Conservation (phyloP, 1,139 yeast genomes). For the Scheffersomyces titani region DNA sequence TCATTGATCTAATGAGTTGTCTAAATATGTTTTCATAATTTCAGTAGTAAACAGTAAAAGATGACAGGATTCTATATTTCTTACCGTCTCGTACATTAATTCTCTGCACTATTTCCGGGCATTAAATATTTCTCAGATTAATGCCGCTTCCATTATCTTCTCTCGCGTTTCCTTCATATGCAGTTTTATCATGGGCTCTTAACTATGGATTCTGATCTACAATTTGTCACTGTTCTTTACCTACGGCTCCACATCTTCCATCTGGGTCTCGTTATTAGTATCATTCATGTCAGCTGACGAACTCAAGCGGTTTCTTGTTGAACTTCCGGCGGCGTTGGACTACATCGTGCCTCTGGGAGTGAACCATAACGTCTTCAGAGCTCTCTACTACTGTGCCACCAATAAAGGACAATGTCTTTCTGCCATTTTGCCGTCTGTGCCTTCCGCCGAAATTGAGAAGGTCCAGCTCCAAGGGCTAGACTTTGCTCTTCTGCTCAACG, state of each 20-base stretch:
- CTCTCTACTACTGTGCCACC: slow-evolving; percentile 34
- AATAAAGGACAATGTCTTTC: slow-evolving; percentile 30
- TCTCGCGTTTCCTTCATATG: background rate
- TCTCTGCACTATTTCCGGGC: background rate
- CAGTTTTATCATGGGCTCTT: background rate
- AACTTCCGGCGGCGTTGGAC: slow-evolving; percentile 24
- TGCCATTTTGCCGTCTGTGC: slow-evolving; percentile 25
- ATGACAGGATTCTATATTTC: too few species aligned
- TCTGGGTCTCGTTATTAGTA: background rate
- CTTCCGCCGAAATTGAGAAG: background rate
- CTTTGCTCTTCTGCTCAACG: background rate
- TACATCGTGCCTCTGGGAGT: slow-evolving; percentile 14
- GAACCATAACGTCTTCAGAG: slow-evolving; percentile 21
- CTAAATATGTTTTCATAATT: background rate
- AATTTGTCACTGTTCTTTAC: background rate
- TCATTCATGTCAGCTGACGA: slow-evolving; percentile 8
- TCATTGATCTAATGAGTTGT: too few species aligned
- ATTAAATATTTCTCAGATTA: background rate
- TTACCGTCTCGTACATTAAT: background rate
- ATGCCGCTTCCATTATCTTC: background rate
- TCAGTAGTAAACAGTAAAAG: too few species aligned
- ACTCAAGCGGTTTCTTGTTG: slow-evolving; percentile 29
- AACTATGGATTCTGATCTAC: slow-evolving; percentile 7
- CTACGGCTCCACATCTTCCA: background rate
- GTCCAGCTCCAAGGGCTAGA: background rate